Evolutionary conservation across 78 protist genomes (phyloP).

Genomic region (Dictyostelium brefeldianum): DNA sequence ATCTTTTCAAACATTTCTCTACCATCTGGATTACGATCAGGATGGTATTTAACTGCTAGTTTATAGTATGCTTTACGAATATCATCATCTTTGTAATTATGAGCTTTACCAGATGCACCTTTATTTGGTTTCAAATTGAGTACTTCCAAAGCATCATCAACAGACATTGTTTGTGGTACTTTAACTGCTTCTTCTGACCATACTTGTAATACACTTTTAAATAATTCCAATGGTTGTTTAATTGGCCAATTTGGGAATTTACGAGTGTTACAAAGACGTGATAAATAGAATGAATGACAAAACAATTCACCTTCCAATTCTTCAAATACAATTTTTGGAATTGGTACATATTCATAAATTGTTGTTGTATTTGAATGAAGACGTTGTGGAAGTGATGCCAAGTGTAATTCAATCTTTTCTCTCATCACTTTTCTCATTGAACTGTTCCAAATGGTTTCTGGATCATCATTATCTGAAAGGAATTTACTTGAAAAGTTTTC

Average conservation of each 20-base stretch:
- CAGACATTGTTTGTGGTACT: slow-evolving; percentile 62
- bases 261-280: slow-evolving; percentile 86
- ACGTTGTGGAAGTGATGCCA: slow-evolving; percentile 89
- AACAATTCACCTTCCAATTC: slow-evolving; percentile 90
- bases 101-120: slow-evolving; percentile 55
- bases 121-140: slow-evolving; percentile 69
- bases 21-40: slow-evolving; percentile 95
- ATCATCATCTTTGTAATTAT: slow-evolving; percentile 41
- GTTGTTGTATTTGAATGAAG: slow-evolving; percentile 84
- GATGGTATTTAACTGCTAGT: slow-evolving; percentile 97
- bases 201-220: slow-evolving; percentile 70
- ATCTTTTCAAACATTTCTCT: slow-evolving; percentile 90
- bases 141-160: slow-evolving; percentile 45
- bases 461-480: slow-evolving; percentile 92
- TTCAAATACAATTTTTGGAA: slow-evolving; percentile 74
- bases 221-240: slow-evolving; percentile 62
- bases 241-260: slow-evolving; percentile 93
- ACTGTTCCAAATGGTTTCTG: slow-evolving; percentile 90
- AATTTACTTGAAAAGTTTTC: slow-evolving; percentile 89
- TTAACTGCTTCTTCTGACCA: slow-evolving; percentile 79
- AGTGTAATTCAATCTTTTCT: slow-evolving; percentile 91
- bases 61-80: slow-evolving; percentile 90
- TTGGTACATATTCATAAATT: slow-evolving; percentile 86
- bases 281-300: slow-evolving; percentile 89
- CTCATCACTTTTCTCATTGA: slow-evolving; percentile 89